Conservation (phyloP, 2,329 filamentous ascomycete species). For the Hypoxylon sp. region DNA sequence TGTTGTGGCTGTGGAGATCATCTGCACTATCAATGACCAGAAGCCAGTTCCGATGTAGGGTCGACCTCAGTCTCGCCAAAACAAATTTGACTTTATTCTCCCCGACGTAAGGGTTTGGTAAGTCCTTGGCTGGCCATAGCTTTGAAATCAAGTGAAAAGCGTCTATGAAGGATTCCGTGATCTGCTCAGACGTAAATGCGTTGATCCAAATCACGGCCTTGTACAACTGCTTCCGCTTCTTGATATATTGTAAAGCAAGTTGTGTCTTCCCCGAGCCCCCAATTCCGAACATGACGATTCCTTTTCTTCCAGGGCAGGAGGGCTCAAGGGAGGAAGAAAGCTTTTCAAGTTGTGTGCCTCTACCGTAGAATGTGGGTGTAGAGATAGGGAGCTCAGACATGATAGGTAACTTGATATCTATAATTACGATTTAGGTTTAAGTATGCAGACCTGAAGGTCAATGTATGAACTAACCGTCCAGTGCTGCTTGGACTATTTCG, state of each 20-base stretch:
- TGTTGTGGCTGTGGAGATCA: slow-evolving; percentile 39
- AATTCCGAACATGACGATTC: slow-evolving; percentile 47
- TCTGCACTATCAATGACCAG: slow-evolving; percentile 60
- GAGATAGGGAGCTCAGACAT: not conserved
- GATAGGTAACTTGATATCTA: not conserved
- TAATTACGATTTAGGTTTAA: not conserved
- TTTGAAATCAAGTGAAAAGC: slow-evolving; percentile 6
- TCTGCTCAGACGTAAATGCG: slow-evolving; percentile 9
- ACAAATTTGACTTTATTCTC: slow-evolving; percentile 2
- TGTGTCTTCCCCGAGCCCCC: slow-evolving; percentile 53
- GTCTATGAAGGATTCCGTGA: not conserved
- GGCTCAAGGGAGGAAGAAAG: not conserved
- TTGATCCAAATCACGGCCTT: slow-evolving; percentile 14
- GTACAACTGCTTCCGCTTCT: slow-evolving; percentile 8
- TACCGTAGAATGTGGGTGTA: not conserved
- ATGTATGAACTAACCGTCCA: slow-evolving; percentile 11
- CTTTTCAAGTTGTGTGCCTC: not conserved
- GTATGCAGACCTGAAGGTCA: not conserved
- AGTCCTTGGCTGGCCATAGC: not conserved
- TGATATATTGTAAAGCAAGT: slow-evolving; percentile 49
- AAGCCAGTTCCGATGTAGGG: slow-evolving; percentile 49
- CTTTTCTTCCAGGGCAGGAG: not conserved
- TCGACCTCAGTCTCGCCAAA: slow-evolving; percentile 35
- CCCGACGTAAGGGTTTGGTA: not conserved
- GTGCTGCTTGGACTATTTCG: slow-evolving; percentile 7